Conservation (phyloP, 257 asterid genomes). For the Plantago ovata region DNA sequence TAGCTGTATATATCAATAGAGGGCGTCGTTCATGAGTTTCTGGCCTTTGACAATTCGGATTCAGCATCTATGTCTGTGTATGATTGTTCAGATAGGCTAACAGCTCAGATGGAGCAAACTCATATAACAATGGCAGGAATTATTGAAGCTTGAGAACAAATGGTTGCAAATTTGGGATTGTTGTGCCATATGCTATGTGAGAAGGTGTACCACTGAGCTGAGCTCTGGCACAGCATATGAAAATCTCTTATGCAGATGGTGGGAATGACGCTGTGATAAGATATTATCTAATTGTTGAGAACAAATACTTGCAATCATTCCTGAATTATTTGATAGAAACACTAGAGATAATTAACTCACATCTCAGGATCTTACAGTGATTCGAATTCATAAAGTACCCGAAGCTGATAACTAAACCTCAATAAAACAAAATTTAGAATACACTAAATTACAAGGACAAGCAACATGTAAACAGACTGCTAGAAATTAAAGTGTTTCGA, state of each 20-base stretch:
- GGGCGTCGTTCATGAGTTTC: constrained; percentile 43
- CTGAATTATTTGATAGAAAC: neutral
- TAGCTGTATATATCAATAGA: constrained; percentile 52
- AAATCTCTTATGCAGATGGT: no score
- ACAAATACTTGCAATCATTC: neutral
- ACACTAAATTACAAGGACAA: constrained; percentile 22
- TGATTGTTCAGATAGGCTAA: constrained; percentile 17
- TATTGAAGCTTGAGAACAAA: neutral
- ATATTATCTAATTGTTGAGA: no score
- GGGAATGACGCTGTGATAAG: no score
- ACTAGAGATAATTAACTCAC: neutral
- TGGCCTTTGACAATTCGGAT: constrained; percentile 21
- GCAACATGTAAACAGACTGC: constrained; percentile 16
- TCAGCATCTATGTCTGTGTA: constrained; percentile 14
- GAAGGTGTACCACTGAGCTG: no score
- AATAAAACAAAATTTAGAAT: constrained; percentile 20
- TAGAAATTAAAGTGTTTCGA: constrained; percentile 39
- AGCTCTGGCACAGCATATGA: no score
- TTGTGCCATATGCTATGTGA: no score
- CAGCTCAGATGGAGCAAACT: constrained; percentile 17
- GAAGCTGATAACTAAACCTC: constrained; percentile 22
- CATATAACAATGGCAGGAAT: constrained; percentile 10
- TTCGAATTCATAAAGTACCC: constrained; percentile 18
- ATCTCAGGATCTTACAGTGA: constrained; percentile 6
- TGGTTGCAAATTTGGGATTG: neutral